Evolutionary conservation across 768 basidiomycete species (phyloP), one percentile per base, ranked within the genome.

Genomic region (Hypsizygus marmoreus): DNA sequence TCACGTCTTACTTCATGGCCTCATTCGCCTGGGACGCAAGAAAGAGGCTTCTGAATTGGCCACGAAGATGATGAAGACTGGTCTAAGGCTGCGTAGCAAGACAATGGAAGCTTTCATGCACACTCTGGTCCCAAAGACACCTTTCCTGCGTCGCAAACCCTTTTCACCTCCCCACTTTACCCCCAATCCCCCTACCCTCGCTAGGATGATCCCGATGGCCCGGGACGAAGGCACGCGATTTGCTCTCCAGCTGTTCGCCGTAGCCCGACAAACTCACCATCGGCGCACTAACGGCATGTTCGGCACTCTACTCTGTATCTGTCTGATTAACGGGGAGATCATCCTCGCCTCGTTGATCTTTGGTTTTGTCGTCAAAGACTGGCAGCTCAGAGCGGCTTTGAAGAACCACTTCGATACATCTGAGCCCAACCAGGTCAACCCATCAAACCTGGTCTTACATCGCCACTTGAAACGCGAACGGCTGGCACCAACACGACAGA

Each of bases 291-390:
- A 76, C n/a, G 67, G 70, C 23, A 80, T 88, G 72, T 88, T 82
- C 57, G 74, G 75, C 40, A 70, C 72, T 2, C 63, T 89, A 38
- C 71, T 91, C 51, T 69, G 76, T 3, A 74, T 83, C 7, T 86
- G 84, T 45, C 68, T 92, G 14, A 60, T 89, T 29, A 88, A 91
- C 39, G 87, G 88, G 19, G 90, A 92, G 59, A 81, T 92, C 38
- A 74, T 91, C 30, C 72, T 87, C n/a, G 88, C 80, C 0, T 83
- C 85, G 1, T 65, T 91, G 20, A 66, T 90, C 4, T 87, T 91
- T 45, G 84, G 76, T 1, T 64, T 80, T 31, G 58, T 88, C 14
- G 64, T 88, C 32, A 79, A 84, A 51, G 84, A 88, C 23, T 85
- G 76, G 70, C 78, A 86, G 57, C 45, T 49, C 7, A 26, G 14